phyloP scores from a whole-genome alignment of 106 monocot species.

The Acanthochlamys bracteata region DNA sequence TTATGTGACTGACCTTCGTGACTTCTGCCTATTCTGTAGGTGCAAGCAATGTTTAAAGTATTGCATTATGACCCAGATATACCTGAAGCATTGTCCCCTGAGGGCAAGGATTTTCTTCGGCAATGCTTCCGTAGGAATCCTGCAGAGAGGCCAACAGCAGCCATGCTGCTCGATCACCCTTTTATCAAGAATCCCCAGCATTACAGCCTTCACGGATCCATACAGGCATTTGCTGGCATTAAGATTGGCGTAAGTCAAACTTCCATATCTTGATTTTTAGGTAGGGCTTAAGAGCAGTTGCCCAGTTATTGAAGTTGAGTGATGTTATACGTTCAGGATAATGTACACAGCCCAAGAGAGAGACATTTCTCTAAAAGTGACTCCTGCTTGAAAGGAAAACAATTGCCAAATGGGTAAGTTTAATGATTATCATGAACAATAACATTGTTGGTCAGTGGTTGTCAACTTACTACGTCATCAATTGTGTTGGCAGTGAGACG shows the following conservation, averaged over 20 bases:
- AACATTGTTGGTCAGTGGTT: not conserved
- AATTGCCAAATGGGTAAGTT: slow-evolving; percentile 32
- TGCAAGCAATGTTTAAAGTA: slow-evolving; percentile 88
- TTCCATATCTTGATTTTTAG: not conserved
- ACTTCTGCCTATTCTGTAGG: slow-evolving; percentile 23
- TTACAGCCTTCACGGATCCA: slow-evolving; percentile 39
- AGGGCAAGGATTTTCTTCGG: slow-evolving; percentile 73
- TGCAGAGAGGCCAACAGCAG: slow-evolving; percentile 70
- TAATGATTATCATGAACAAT: not conserved
- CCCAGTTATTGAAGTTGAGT: not conserved
- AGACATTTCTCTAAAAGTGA: slow-evolving; percentile 26
- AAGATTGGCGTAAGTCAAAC: slow-evolving; percentile 33
- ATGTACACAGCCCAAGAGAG: slow-evolving; percentile 25
- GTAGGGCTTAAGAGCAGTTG: not conserved
- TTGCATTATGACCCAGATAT: slow-evolving; percentile 59
- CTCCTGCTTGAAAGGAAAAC: slow-evolving; percentile 27
- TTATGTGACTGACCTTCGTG: not conserved
- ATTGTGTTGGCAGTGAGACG: slow-evolving; percentile 14
- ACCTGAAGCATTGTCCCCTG: slow-evolving; percentile 64
- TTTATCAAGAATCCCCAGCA: slow-evolving; percentile 52
- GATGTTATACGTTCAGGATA: slow-evolving; percentile 26
- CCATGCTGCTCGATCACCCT: slow-evolving; percentile 57
- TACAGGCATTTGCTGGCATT: slow-evolving; percentile 51
- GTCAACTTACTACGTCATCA: not conserved
- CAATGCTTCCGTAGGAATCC: slow-evolving; percentile 78